A percentile compares a stretch with the other conserved stretches of the same genome.
Conservation (phyloP, 345 rosid species). For the Gossypium raimondii region DNA sequence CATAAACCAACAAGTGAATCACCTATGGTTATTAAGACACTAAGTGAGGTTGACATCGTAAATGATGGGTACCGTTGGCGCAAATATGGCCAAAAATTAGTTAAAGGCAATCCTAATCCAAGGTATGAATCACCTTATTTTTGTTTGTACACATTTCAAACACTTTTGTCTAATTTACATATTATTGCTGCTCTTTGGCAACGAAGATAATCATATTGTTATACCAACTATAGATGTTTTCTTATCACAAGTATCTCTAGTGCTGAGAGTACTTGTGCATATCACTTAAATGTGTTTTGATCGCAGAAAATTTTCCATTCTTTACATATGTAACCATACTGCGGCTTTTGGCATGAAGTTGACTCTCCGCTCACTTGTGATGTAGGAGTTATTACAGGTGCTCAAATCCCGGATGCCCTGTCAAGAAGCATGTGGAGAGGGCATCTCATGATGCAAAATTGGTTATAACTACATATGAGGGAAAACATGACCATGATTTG, state of each 20-base stretch:
- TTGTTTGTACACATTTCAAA: neutral
- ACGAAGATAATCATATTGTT: conserved; percentile 3
- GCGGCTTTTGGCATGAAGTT: neutral
- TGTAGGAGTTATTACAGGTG: conserved; percentile 96
- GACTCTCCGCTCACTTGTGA: conserved; percentile 11
- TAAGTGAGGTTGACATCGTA: conserved; percentile 58
- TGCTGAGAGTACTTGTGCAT: neutral
- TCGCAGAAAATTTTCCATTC: neutral
- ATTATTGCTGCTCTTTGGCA: neutral
- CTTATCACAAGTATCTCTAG: neutral
- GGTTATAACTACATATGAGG: conserved; percentile 84
- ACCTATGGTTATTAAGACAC: conserved; percentile 57
- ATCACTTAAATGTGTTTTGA: neutral
- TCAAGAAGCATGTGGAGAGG: conserved; percentile 83
- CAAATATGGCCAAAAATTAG: conserved; percentile 94
- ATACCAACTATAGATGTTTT: neutral
- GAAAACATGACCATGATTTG: conserved; percentile 72
- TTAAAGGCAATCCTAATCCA: conserved; percentile 93
- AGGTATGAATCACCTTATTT: conserved; percentile 43
- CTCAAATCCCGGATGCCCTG: conserved; percentile 91
- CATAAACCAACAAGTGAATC: conserved; percentile 54
- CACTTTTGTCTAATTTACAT: neutral
- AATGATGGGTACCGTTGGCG: conserved; percentile 99
- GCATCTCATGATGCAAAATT: conserved; percentile 64
- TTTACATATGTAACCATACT: neutral